Percentiles rank a stretch among this genome's conserved stretches.
These are phyloP conservation scores for Tetrapisispora iriomotensis DNA, from an alignment of 805 yeast genomes.

Conservation along the genomic window DNA sequence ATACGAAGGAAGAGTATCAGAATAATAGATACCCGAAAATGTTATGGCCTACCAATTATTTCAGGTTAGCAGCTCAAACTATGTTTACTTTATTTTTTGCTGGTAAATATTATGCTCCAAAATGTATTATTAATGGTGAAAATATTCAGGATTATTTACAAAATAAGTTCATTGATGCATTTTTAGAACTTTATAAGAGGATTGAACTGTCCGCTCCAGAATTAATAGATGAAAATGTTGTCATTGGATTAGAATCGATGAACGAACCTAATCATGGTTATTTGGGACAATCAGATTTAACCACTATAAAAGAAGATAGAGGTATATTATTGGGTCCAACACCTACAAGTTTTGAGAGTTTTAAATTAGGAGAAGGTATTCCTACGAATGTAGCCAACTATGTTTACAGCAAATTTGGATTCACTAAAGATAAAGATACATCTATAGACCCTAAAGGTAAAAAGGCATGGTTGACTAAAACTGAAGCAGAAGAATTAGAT, in stretches of 20 bases:
- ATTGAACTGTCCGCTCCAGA: slow-evolving; percentile 36
- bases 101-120: slow-evolving; percentile 69
- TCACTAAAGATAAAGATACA: slow-evolving; percentile 49
- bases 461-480: slow-evolving; percentile 55
- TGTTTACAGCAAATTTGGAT: slow-evolving; percentile 66
- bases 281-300: slow-evolving; percentile 51
- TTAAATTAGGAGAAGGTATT: slow-evolving; percentile 72
- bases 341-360: slow-evolving; percentile 69
- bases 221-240: slow-evolving; percentile 35
- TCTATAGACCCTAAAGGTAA: slow-evolving; percentile 57
- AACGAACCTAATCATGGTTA: slow-evolving; percentile 81
- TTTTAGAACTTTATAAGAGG: slow-evolving; percentile 37
- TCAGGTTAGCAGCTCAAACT: slow-evolving; percentile 59
- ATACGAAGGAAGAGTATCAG: slow-evolving; percentile 32
- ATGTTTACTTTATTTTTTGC: slow-evolving; percentile 84
- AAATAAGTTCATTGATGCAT: slow-evolving; percentile 45
- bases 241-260: slow-evolving; percentile 68
- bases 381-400: slow-evolving; percentile 60
- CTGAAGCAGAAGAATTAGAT: slow-evolving; percentile 39
- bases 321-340: slow-evolving; percentile 68
- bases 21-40: slow-evolving; percentile 52
- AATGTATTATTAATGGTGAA: slow-evolving; percentile 55
- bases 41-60: slow-evolving; percentile 90
- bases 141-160: slow-evolving; percentile 78
- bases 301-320: slow-evolving; percentile 46